These are phyloP conservation scores for Eucalyptus sp. DNA, from an alignment of 345 rosid genomes.

Conservation along the genomic window DNA sequence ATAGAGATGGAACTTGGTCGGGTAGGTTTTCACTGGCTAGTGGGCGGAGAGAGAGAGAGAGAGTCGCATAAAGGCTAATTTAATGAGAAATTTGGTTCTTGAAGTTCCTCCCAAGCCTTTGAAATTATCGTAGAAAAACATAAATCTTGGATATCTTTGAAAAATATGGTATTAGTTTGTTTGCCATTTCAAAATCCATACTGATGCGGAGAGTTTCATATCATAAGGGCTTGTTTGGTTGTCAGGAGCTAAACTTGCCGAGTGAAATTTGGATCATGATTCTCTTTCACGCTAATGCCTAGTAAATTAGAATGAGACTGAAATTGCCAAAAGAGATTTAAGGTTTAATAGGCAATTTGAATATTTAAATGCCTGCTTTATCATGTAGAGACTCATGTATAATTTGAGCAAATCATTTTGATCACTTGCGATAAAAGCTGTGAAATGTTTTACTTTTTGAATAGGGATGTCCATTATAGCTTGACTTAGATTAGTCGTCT, in stretches of 20 bases:
- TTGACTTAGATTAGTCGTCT: neutral
- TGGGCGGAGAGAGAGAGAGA: neutral
- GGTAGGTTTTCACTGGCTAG: neutral
- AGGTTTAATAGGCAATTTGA: no score
- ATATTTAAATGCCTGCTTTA: no score
- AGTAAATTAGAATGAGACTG: neutral
- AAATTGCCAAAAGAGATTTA: no score
- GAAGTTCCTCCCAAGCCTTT: neutral
- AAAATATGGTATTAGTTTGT: neutral
- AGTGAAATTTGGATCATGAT: neutral
- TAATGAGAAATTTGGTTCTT: neutral
- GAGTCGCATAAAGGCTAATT: neutral
- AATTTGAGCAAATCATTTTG: no score
- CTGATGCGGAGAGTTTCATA: neutral
- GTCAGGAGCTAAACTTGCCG: neutral
- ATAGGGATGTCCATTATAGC: neutral
- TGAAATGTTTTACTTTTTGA: neutral
- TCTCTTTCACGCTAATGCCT: neutral
- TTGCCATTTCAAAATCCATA: neutral
- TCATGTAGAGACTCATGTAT: no score
- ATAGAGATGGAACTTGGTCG: neutral
- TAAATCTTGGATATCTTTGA: neutral
- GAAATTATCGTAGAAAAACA: neutral
- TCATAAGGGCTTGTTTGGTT: neutral
- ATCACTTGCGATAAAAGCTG: neutral